Percentiles rank a stretch among this genome's conserved stretches.
Conservation (phyloP, 2,329 filamentous ascomycete genomes). For the Dactylellina haptotyla region DNA sequence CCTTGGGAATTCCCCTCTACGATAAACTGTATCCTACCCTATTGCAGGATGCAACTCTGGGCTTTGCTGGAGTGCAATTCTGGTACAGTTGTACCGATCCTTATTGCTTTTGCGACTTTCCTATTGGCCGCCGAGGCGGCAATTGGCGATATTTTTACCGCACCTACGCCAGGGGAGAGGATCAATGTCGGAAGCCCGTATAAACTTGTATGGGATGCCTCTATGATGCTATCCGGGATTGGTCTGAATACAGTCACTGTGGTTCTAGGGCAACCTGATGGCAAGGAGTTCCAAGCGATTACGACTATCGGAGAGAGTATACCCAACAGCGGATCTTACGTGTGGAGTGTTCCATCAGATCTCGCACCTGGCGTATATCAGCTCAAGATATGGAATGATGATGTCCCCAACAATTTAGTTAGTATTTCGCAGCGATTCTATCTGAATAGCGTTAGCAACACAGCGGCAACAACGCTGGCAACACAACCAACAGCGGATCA, state of each 20-base stretch:
- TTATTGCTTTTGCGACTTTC: background rate
- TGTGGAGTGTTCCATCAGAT: background rate
- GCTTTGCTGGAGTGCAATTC: background rate
- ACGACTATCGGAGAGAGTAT: background rate
- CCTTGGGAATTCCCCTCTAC: no score
- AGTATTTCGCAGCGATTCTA: background rate
- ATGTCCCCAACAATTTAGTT: background rate
- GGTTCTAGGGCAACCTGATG: background rate
- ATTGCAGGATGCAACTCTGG: background rate
- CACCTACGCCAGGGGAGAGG: background rate
- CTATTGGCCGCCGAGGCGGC: background rate
- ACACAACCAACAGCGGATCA: background rate
- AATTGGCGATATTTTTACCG: background rate
- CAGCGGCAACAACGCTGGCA: background rate
- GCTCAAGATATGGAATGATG: conserved; percentile 2
- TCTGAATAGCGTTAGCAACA: background rate
- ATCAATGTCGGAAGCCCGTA: background rate
- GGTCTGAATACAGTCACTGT: background rate
- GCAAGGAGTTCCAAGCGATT: background rate
- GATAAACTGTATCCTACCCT: no score
- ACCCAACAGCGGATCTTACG: background rate
- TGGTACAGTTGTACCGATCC: background rate
- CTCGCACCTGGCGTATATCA: background rate
- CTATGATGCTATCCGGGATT: background rate
- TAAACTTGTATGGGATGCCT: background rate